Evolutionary conservation across 2,329 filamentous ascomycete species (phyloP).

Genomic region (Mollisia scopiformis): DNA sequence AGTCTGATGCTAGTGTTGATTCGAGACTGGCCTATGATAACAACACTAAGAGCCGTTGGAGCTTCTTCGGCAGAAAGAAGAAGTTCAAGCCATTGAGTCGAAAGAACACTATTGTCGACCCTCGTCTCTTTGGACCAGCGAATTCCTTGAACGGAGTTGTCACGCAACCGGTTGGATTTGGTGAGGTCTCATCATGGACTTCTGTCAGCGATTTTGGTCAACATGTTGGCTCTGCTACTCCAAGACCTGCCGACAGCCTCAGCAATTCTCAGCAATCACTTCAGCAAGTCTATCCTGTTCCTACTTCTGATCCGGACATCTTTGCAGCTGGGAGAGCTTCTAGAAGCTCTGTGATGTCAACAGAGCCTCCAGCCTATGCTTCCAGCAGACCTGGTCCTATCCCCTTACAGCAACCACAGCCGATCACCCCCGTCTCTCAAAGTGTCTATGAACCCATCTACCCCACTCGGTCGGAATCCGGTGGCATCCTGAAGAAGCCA

Average conservation of each 20-base stretch:
- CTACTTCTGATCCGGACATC: constrained; percentile 64
- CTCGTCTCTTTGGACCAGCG: constrained; percentile 59
- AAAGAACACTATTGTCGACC: constrained; percentile 58
- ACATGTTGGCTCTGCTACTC: constrained; percentile 6
- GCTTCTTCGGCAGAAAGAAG: constrained; percentile 37
- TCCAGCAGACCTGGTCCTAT: constrained; percentile 59
- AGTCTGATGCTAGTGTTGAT: constrained; percentile 53
- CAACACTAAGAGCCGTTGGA: constrained; percentile 33
- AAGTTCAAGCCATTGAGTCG: constrained; percentile 36
- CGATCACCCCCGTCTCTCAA: constrained; percentile 71
- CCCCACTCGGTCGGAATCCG: constrained; percentile 33
- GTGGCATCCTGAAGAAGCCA: constrained; percentile 26
- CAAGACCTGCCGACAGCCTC: neutral
- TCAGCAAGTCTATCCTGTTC: constrained; percentile 68
- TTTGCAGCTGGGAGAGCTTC: constrained; percentile 54
- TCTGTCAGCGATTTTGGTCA: constrained; percentile 33
- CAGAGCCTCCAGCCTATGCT: constrained; percentile 40
- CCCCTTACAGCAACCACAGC: constrained; percentile 84
- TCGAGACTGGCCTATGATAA: constrained; percentile 64
- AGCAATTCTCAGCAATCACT: constrained; percentile 44
- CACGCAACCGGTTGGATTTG: constrained; percentile 59
- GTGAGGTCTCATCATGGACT: constrained; percentile 41
- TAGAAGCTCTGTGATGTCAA: constrained; percentile 51
- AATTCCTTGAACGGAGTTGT: constrained; percentile 63
- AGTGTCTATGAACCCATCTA: constrained; percentile 62